Evolutionary conservation across 129 eudicot species (phyloP).

Genomic region (Glebionis coronaria): DNA sequence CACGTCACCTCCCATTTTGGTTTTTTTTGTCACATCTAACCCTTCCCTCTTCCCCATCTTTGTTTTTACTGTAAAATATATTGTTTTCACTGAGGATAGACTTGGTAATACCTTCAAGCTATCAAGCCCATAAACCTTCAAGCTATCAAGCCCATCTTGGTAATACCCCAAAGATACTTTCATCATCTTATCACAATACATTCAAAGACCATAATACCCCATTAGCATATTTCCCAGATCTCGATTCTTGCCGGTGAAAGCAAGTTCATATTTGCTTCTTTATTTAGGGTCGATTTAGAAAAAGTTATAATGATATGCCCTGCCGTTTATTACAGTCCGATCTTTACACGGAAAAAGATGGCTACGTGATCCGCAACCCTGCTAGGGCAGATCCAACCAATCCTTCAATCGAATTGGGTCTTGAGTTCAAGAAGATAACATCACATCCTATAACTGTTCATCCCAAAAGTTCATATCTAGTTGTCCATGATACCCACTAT

Average conservation of each 20-base stretch:
- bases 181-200: conserved; percentile 1
- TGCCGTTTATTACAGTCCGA: conserved; percentile 58
- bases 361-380: conserved; percentile 68
- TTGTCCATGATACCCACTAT: not conserved
- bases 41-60: too few relatives aligned
- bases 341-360: conserved; percentile 79
- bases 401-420: conserved; percentile 92
- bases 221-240: conserved; percentile 54
- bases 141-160: too few relatives aligned
- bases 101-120: too few relatives aligned
- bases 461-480: conserved; percentile 5
- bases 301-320: not conserved
- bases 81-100: too few relatives aligned
- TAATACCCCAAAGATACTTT: conserved; percentile 86
- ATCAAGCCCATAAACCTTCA: too few relatives aligned
- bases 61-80: too few relatives aligned
- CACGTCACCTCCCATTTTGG: too few relatives aligned
- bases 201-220: not conserved
- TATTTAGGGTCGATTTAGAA: not conserved
- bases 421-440: conserved; percentile 85
- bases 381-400: conserved; percentile 80
- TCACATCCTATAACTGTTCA: not conserved
- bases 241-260: conserved; percentile 97
- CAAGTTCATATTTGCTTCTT: conserved; percentile 91
- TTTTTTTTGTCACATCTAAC: too few relatives aligned